Evolutionary conservation across 2,329 filamentous ascomycete genomes (phyloP), one percentile per base, ranked within the genome.

Genomic region (Aspergillus brasiliensis): DNA sequence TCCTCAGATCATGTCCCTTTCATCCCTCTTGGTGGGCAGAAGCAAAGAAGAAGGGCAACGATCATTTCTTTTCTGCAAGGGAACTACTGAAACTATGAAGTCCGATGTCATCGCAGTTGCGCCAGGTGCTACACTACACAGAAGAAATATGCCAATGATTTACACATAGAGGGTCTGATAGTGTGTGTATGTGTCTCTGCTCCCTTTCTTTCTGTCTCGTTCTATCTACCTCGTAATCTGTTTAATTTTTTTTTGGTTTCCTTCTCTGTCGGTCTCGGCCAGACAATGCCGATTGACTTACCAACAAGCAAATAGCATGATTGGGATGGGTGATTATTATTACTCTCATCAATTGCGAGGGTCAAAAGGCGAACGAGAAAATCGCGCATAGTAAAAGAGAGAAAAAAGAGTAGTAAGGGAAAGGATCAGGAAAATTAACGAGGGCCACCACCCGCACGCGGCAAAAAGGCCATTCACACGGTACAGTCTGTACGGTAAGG

Each of bases 371-470:
- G 25, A 46, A 46, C 53, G 58, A 46, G 34, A 51, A 69, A 69
- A 69, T 69, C 67, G 67, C 67, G 67, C 67, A 69, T 69, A 69
- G 67, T 65, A 66, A 66, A 62, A 34, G 28, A 51, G 38, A 46
- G 40, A n/a, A n/a, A n/a, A n/a, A n/a, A 46, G 38, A 28, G 17
- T 52, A 34, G n/a, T n/a, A n/a, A n/a, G 51, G 55, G 28, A 56
- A 48, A 58, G 60, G 56, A 60, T 54, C 27, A 62, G 61, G 58
- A 66, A 67, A 64, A 65, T 63, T 65, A 65, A 66, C 61, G 49
- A 61, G 60, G 53, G 25, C 52, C 52, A 56, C 63, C 58, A 64
- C 62, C 62, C 66, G 66, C 65, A 67, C 59, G 59, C 66, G 66
- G 66, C 61, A 65, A 61, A 60, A 62, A 48, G 58, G 51, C 51